Percentiles rank a stretch among this genome's conserved stretches.
Conservation (phyloP, 139 green algal genomes). For the Micromonas pusilla region DNA sequence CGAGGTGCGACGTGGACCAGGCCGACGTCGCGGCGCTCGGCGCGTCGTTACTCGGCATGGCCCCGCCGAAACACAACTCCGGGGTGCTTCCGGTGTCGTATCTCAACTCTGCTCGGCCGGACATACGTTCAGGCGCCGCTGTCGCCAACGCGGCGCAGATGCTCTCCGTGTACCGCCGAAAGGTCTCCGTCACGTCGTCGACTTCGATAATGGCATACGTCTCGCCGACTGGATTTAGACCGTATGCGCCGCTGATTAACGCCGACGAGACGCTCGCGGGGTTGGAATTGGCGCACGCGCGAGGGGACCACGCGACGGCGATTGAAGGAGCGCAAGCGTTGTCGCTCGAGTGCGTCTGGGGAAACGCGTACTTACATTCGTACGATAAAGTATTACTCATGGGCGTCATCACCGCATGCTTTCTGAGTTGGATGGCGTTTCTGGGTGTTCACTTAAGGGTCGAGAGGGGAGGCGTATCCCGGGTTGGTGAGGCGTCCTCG, state of each 20-base stretch:
- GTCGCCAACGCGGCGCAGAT: constrained; percentile 28
- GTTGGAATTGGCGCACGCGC: neutral
- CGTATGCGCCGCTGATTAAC: neutral
- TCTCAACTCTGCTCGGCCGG: neutral
- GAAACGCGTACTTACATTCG: constrained; percentile 23
- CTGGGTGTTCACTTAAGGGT: constrained; percentile 2
- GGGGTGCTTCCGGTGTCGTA: constrained; percentile 20
- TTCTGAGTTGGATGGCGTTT: constrained; percentile 33
- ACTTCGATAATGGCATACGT: neutral
- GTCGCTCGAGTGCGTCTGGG: neutral
- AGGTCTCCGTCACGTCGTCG: neutral
- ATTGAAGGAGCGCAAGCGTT: neutral
- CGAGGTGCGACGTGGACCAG: constrained; percentile 37
- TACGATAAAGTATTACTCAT: constrained; percentile 34
- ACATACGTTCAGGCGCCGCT: constrained; percentile 20
- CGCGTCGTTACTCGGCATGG: constrained; percentile 3
- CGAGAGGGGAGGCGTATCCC: too few relatives aligned
- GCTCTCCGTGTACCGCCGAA: neutral
- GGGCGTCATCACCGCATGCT: constrained; percentile 8
- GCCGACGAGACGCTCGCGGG: neutral
- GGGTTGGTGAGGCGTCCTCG: too few relatives aligned
- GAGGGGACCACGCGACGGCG: neutral
- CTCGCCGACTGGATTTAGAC: neutral
- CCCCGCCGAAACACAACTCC: neutral
- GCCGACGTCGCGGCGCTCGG: neutral